A percentile compares a stretch with the other conserved stretches of the same genome.
These are phyloP conservation scores for Coniochaeta hoffmannii DNA, from an alignment of 2,329 filamentous ascomycete genomes.

Conservation along the genomic window DNA sequence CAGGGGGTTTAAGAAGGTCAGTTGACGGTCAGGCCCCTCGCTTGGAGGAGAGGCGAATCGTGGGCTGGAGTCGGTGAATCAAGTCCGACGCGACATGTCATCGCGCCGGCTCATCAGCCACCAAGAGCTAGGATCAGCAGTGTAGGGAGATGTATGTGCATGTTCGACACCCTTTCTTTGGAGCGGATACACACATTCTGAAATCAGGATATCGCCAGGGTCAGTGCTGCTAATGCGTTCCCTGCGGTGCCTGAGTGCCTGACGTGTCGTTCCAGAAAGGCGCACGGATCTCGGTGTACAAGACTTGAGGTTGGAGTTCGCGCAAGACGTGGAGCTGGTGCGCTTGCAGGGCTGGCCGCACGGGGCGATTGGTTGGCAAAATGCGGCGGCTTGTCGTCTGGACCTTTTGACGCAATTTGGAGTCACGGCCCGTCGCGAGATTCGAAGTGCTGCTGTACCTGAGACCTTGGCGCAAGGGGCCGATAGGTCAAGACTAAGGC, in stretches of 20 bases:
- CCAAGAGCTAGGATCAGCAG: background rate
- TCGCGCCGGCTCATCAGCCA: background rate
- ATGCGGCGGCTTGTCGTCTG: background rate
- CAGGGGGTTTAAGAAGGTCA: background rate
- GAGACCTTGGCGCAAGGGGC: background rate
- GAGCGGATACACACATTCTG: conserved; percentile 4
- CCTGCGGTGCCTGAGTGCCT: background rate
- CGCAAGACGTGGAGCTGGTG: background rate
- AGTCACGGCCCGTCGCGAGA: conserved; percentile 5
- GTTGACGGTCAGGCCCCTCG: background rate
- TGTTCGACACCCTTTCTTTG: background rate
- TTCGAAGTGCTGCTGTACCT: background rate
- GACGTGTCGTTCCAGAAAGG: background rate
- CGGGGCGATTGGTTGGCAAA: conserved; percentile 5
- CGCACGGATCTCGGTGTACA: background rate
- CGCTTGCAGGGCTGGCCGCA: background rate
- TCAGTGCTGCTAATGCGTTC: background rate
- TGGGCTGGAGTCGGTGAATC: background rate
- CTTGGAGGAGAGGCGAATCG: too few species aligned
- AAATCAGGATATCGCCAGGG: background rate
- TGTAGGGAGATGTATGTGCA: background rate
- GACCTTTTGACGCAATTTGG: conserved; percentile 6
- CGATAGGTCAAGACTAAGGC: background rate
- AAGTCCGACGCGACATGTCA: background rate
- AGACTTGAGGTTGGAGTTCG: conserved; percentile 4